Conservation (phyloP, 179 eudicot species). For the Patellifolia procumbens region DNA sequence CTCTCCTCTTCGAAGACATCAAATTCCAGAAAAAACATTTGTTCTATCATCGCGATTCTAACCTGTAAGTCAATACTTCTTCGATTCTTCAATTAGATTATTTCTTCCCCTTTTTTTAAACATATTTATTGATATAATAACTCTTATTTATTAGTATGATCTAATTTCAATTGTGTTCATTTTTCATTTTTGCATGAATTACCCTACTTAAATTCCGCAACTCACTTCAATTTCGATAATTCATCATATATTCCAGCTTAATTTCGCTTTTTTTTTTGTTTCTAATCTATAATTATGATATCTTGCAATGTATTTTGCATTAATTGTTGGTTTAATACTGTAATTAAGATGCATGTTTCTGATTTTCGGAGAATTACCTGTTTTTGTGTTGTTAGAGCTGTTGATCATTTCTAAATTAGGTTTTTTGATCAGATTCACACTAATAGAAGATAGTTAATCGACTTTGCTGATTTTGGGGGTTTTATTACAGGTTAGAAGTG, state of each 20-base stretch:
- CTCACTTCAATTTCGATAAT: background rate
- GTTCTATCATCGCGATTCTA: conserved; percentile 6
- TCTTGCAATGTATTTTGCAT: background rate
- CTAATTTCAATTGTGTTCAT: conserved; percentile 10
- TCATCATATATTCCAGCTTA: background rate
- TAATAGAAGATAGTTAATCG: background rate
- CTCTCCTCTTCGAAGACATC: conserved; percentile 12
- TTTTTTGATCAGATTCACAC: background rate
- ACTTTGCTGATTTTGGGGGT: background rate
- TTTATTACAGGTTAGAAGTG: conserved; percentile 18
- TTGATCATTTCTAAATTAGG: background rate
- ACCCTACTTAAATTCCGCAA: background rate
- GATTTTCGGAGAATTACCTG: background rate
- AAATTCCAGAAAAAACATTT: background rate
- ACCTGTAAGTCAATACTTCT: background rate
- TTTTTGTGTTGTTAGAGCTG: background rate
- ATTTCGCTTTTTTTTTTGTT: background rate
- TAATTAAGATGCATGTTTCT: background rate
- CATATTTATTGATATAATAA: background rate
- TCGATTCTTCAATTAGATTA: background rate
- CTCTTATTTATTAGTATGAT: conserved; percentile 11
- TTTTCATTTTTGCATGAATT: background rate
- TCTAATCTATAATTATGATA: background rate
- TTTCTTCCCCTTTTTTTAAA: background rate
- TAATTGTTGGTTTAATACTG: background rate